These are phyloP conservation scores for Streptanthus diversifolius DNA, from an alignment of 345 rosid species.

Conservation along the genomic window DNA sequence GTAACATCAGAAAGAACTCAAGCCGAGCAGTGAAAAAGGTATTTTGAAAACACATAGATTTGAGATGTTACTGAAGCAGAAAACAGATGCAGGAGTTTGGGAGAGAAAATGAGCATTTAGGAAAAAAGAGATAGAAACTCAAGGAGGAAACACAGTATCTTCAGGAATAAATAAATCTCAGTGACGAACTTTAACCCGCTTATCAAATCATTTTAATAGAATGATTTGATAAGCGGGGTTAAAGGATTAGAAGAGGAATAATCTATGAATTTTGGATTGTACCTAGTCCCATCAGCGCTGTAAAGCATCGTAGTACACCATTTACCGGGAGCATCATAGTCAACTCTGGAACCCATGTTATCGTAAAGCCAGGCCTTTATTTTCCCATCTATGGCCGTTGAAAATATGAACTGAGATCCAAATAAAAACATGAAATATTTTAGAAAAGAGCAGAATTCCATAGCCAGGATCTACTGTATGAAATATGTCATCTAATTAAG, in stretches of 20 bases:
- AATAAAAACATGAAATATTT: not conserved
- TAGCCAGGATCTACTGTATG: not conserved
- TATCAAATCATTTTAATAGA: not conserved
- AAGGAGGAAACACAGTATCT: not conserved
- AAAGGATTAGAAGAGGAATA: not conserved
- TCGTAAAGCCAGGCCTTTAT: constrained; percentile 92
- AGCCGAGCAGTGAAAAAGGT: not conserved
- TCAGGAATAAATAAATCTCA: not conserved
- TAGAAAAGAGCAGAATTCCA: constrained; percentile 1
- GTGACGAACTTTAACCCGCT: not conserved
- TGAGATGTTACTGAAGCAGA: not conserved
- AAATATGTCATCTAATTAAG: not conserved
- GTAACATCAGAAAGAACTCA: constrained; percentile 2
- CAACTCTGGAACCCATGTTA: constrained; percentile 72
- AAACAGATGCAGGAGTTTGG: not conserved
- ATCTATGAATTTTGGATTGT: constrained; percentile 3
- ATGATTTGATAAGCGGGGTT: not conserved
- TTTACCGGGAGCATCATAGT: constrained; percentile 76
- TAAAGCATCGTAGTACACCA: constrained; percentile 83
- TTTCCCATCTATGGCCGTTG: constrained; percentile 79
- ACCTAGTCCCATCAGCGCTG: constrained; percentile 86
- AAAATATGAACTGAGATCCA: constrained; percentile 66
- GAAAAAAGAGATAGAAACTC: not conserved
- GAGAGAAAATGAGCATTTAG: not conserved
- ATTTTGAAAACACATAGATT: not conserved